These are phyloP conservation scores for Diaporthe helianthi DNA, from an alignment of 2,329 filamentous ascomycete species.

Conservation along the genomic window DNA sequence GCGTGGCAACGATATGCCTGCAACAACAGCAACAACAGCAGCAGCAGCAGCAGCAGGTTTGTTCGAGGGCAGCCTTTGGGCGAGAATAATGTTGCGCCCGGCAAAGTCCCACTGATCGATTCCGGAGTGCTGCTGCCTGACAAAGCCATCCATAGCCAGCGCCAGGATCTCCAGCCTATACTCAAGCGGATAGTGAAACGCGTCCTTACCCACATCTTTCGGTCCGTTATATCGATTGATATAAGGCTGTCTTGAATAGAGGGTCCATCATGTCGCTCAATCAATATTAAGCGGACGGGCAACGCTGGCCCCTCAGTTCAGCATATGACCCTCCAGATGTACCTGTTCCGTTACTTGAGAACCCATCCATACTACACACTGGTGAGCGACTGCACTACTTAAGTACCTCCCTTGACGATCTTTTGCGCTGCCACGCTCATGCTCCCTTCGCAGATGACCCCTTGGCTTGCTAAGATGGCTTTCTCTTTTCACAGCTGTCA, in stretches of 20 bases:
- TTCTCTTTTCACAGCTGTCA: not conserved
- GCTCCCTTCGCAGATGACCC: too few species aligned
- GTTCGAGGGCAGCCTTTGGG: not conserved
- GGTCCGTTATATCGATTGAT: not conserved
- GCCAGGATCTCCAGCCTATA: slow-evolving; percentile 6
- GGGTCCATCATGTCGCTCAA: not conserved
- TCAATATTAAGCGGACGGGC: not conserved
- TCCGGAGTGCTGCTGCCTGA: not conserved
- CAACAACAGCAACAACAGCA: too few species aligned
- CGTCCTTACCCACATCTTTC: not conserved
- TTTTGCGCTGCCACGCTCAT: too few species aligned
- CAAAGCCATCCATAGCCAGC: slow-evolving; percentile 12
- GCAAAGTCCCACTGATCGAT: slow-evolving; percentile 15
- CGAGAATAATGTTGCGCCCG: not conserved
- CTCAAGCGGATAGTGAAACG: not conserved
- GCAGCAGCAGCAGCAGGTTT: not conserved
- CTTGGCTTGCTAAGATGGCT: not conserved
- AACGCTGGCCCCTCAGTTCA: too few species aligned
- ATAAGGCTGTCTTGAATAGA: not conserved
- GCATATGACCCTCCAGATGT: too few species aligned
- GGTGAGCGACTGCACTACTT: too few species aligned
- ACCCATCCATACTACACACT: too few species aligned
- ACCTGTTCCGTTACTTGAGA: too few species aligned
- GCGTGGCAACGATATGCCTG: not conserved
- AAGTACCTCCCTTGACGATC: too few species aligned